Evolutionary conservation across 129 eudicot species (phyloP), one percentile per base, ranked within the genome.

Genomic region (Flaveria bidentis): DNA sequence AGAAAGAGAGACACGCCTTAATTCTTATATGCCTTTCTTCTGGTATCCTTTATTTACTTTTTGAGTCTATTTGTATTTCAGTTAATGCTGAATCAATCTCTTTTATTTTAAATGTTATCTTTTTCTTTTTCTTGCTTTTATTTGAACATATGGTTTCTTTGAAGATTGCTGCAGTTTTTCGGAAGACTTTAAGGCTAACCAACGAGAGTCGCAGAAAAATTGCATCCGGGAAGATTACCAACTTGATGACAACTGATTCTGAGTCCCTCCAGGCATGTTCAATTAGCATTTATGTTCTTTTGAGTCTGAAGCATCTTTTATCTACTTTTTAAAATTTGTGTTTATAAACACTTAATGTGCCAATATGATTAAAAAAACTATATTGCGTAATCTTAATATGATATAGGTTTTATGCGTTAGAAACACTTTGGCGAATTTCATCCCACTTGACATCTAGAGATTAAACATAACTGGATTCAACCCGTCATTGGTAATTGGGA

Each of bases 241-340:
- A 94, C 80, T 78, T 94, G 90, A 94, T 94, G 88, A 88, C 97
- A 71, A 94, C 98, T 3, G 98, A 94, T 85, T 86, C 98, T 69
- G 90, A 94, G 77, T 80, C 97, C 28, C 93, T 94, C 36, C 93
- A 87, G 96, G 98, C 84, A 85, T 77, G 88, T 82, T 67, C 36
- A 53, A 67, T 66, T 73, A 39, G 51, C 20, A 73, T 80, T 63
- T 63, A 33, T 63, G 69, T 33, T 4, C 22, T 30, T 63, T 14
- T 30, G 46, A 63, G 22, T 28, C 22, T 5, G 45, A 16, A 30
- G 28, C 69, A 14, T 20, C 5, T 58, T 7, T n/a, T 16, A 44
- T 42, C 30, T 9, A 57, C 1, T 23, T 10, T 23, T 0, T 0
- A 73, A 17, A 23, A 1, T 61, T 41, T 73, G 51, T 44, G 67